phyloP scores from a whole-genome alignment of 306 rosid genomes.

The Begonia fuchsioides region DNA sequence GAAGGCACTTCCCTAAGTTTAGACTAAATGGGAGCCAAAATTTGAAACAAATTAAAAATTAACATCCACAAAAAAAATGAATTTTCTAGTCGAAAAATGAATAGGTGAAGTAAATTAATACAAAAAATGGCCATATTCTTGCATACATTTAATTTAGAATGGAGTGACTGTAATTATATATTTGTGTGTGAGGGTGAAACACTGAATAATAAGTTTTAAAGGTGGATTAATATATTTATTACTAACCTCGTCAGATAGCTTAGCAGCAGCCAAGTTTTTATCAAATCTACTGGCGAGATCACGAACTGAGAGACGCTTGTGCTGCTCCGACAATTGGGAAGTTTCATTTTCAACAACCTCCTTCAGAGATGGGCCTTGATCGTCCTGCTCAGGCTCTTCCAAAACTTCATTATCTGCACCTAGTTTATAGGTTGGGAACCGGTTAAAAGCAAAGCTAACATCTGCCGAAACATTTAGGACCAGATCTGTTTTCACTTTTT shows the following conservation, averaged over 20 bases:
- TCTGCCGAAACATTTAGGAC: constrained; percentile 69
- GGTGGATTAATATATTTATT: neutral
- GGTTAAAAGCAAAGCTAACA: constrained; percentile 60
- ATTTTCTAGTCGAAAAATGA: too few species aligned
- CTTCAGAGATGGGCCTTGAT: constrained; percentile 55
- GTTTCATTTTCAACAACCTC: constrained; percentile 73
- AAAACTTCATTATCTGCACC: constrained; percentile 64
- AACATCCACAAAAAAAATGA: too few species aligned
- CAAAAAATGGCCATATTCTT: too few species aligned
- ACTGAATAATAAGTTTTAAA: too few species aligned
- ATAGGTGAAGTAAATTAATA: too few species aligned
- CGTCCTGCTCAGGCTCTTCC: constrained; percentile 59
- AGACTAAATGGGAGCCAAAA: constrained; percentile 41
- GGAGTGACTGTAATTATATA: too few species aligned
- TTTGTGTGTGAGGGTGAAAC: too few species aligned
- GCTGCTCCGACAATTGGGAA: constrained; percentile 60
- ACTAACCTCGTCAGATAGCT: constrained; percentile 75
- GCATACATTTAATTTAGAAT: too few species aligned
- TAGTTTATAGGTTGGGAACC: constrained; percentile 75
- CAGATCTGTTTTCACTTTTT: constrained; percentile 37
- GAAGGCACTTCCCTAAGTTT: constrained; percentile 82
- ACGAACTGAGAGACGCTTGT: constrained; percentile 92
- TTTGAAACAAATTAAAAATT: neutral
- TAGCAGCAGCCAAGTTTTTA: constrained; percentile 84
- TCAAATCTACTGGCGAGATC: constrained; percentile 96